These are phyloP conservation scores for Friedmanniomyces endolithicus DNA, from an alignment of 495 filamentous ascomycete genomes.

Conservation along the genomic window DNA sequence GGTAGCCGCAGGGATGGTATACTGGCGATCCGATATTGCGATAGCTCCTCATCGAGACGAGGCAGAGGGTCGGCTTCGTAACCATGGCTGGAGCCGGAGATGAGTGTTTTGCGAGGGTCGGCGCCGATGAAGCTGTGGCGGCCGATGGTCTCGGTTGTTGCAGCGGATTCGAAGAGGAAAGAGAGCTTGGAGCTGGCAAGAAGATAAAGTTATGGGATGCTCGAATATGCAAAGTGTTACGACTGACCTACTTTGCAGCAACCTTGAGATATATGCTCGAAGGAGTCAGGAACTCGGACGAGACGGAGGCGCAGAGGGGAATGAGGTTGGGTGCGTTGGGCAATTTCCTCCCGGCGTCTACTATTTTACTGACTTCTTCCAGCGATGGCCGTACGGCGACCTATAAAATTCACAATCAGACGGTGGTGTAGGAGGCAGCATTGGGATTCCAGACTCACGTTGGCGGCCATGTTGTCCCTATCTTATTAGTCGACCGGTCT, in stretches of 20 bases:
- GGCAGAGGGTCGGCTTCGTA: constrained; percentile 71
- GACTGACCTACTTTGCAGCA: constrained; percentile 49
- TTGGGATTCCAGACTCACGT: constrained; percentile 14
- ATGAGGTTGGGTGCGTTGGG: constrained; percentile 65
- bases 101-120: constrained; percentile 71
- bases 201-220: not conserved
- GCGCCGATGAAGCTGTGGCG: constrained; percentile 91
- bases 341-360: constrained; percentile 38
- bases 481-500: constrained; percentile 6
- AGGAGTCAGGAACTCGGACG: constrained; percentile 84
- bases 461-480: constrained; percentile 7
- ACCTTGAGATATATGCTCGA: constrained; percentile 86
- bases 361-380: constrained; percentile 40
- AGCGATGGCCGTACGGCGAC: constrained; percentile 42
- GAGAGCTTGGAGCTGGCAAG: constrained; percentile 51
- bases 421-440: not conserved
- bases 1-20: constrained; percentile 72
- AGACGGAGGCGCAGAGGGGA: constrained; percentile 71
- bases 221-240: not conserved
- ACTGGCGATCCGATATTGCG: constrained; percentile 59
- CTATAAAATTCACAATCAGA: constrained; percentile 10
- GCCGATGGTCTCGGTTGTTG: constrained; percentile 78
- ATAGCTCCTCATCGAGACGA: constrained; percentile 63
- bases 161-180: constrained; percentile 90
- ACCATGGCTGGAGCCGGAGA: constrained; percentile 79